Base-by-base conservation (phyloP, 306 rosid genomes). In the Quercus berberidifolia region DNA sequence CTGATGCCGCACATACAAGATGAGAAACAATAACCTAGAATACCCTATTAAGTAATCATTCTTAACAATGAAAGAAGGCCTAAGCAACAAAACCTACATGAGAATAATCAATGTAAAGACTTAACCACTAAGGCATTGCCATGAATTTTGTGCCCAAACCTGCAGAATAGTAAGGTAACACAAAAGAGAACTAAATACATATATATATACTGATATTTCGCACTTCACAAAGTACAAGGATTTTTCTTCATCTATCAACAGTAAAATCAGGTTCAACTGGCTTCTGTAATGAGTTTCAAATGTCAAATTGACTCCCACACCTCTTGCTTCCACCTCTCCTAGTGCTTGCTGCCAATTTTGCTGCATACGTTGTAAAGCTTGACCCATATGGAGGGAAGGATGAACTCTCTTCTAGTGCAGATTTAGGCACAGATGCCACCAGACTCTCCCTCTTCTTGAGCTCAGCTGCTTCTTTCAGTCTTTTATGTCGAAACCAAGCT, bases 401-500 rank as follows among this genome's bases (percentile, higher is more conserved):
- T 23, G 91, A 85, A 67, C 87, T 82, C 76, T 76, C 65, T 21
- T 81, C 83, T 77, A 23, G 31, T 74, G 76, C 83, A 63, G 5
- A 55, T 75, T 55, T 73, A 74, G 71, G 62, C 69, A 73, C 74
- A 70, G 38, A 19, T 4, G 62, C 5, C 78, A 76, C 51, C 33
- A 60, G 0, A 57, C 56, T 58, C 80, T 84, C 85, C 82, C 49
- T 79, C 71, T 31, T 73, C 85, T 81, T 79, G 1, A 88, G 85
- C 68, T 88, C 88, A n/a, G 52, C 80, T 15, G 82, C 73, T 43
- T 86, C 89, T 43, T 71, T 85, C 54, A 64, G 77, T 75, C 83
- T 85, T 38, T 85, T 89, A 52, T 87, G 65, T 25, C 89, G 77
- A 58, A 86, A 81, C 95, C 95, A 91, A n/a, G 90, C 92, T 6